phyloP scores from a whole-genome alignment of 2,329 filamentous ascomycete species.

The Aspergillus ustus region DNA sequence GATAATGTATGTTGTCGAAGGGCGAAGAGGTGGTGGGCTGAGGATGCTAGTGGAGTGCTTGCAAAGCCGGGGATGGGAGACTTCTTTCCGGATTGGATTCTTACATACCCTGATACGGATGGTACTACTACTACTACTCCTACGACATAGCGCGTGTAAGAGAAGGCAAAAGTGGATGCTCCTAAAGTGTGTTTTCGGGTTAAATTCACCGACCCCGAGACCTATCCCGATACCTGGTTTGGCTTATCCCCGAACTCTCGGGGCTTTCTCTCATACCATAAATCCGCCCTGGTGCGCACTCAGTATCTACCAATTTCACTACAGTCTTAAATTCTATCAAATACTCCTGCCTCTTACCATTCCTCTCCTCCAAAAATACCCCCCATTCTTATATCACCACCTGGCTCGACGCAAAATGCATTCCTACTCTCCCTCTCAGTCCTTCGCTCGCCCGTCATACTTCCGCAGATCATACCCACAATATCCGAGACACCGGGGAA shows the following conservation, averaged over 20 bases:
- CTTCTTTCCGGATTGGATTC: neutral
- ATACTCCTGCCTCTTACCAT: neutral
- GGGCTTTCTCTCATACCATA: neutral
- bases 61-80: neutral
- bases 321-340: neutral
- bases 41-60: neutral
- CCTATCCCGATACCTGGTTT: neutral
- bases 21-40: constrained; percentile 1
- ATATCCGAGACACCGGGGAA: neutral
- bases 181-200: too few relatives aligned
- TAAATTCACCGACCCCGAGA: neutral
- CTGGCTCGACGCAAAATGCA: neutral
- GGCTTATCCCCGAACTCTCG: constrained; percentile 3
- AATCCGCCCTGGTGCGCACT: neutral
- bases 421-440: neutral
- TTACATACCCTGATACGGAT: neutral
- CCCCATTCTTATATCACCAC: neutral
- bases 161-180: neutral
- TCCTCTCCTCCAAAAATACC: neutral
- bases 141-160: neutral
- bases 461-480: neutral
- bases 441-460: neutral
- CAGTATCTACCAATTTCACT: neutral
- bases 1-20: neutral
- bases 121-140: neutral